Percentiles rank a stretch among this genome's conserved stretches.
Evolutionary conservation across 1,139 yeast species (phyloP).

Genomic region (Scheffersomyces illinoinensis): DNA sequence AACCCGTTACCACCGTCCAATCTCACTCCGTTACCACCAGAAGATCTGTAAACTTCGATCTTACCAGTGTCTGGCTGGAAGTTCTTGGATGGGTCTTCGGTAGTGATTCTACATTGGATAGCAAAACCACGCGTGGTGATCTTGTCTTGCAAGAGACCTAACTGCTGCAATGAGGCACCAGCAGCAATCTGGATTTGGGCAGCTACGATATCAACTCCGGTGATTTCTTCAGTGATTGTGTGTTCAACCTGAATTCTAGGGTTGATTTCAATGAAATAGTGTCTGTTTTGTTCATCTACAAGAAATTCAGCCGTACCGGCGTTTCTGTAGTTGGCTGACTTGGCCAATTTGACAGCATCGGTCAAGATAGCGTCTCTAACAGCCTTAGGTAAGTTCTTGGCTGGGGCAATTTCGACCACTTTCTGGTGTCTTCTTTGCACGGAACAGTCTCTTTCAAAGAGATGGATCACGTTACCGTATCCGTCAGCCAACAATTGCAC

Average conservation of each 20-base stretch:
- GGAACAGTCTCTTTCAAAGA: conserved; percentile 97
- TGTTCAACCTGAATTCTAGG: conserved; percentile 99
- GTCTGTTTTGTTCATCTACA: conserved; percentile 92
- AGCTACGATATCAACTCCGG: conserved; percentile 97
- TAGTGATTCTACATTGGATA: conserved; percentile 98
- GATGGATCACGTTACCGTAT: conserved; percentile 92
- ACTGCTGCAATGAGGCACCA: conserved; percentile 90
- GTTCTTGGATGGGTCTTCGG: conserved; percentile 95
- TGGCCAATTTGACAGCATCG: conserved; percentile 93
- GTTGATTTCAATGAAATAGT: conserved; percentile 96
- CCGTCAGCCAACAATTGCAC: conserved; percentile 94
- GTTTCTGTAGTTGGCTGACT: conserved; percentile 84
- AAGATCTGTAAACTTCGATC: conserved; percentile 95
- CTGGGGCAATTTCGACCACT: conserved; percentile 99
- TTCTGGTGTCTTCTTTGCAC: conserved; percentile 99
- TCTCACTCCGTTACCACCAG: conserved; percentile 99
- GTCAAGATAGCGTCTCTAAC: conserved; percentile 90
- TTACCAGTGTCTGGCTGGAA: conserved; percentile 99
- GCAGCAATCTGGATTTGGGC: conserved; percentile 99
- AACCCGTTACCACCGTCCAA: conserved; percentile 99
- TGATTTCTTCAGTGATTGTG: conserved; percentile 97
- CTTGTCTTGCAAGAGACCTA: conserved; percentile 90
- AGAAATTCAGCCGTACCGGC: conserved; percentile 99
- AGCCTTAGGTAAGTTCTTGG: conserved; percentile 76
- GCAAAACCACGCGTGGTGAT: conserved; percentile 97